These are phyloP conservation scores for Arabidopsis arenosa DNA, from an alignment of 345 rosid genomes.

Conservation along the genomic window DNA sequence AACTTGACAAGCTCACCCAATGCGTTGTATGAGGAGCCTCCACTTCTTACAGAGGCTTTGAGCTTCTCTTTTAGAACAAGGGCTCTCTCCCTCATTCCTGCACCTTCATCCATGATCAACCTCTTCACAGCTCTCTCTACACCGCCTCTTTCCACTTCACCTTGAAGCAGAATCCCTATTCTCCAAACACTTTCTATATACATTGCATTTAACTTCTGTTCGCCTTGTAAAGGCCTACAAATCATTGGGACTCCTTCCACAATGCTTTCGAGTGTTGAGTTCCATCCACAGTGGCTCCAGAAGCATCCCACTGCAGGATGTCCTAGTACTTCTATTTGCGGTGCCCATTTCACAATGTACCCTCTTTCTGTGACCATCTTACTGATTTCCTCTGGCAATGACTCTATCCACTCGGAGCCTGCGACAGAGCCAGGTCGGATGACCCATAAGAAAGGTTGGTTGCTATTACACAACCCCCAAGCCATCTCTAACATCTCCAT, in stretches of 20 bases:
- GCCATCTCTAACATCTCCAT: slow-evolving; percentile 43
- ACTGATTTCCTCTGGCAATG: slow-evolving; percentile 29
- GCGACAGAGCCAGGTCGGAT: slow-evolving; percentile 20
- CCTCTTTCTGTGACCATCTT: slow-evolving; percentile 37
- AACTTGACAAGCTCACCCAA: slow-evolving; percentile 20
- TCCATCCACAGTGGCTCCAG: slow-evolving; percentile 52
- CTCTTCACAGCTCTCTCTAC: slow-evolving; percentile 24
- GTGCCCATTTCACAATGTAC: slow-evolving; percentile 44
- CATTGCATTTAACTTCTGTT: slow-evolving; percentile 47
- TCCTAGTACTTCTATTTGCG: slow-evolving; percentile 37
- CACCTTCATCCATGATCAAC: slow-evolving; percentile 26
- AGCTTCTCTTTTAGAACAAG: slow-evolving; percentile 18
- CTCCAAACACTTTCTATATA: slow-evolving; percentile 24
- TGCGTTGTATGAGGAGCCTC: slow-evolving; percentile 30
- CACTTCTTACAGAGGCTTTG: neutral
- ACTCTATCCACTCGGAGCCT: slow-evolving; percentile 17
- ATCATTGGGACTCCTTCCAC: slow-evolving; percentile 48
- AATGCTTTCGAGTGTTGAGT: slow-evolving; percentile 47
- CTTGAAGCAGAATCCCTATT: slow-evolving; percentile 25
- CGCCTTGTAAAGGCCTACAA: slow-evolving; percentile 42
- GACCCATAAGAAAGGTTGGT: slow-evolving; percentile 48
- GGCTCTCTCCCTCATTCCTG: slow-evolving; percentile 23
- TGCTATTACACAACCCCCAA: slow-evolving; percentile 44
- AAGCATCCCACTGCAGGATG: slow-evolving; percentile 46
- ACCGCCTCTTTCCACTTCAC: slow-evolving; percentile 13